Evolutionary conservation across 2,329 filamentous ascomycete genomes (phyloP).

Genomic region (Exophiala dermatitidis): DNA sequence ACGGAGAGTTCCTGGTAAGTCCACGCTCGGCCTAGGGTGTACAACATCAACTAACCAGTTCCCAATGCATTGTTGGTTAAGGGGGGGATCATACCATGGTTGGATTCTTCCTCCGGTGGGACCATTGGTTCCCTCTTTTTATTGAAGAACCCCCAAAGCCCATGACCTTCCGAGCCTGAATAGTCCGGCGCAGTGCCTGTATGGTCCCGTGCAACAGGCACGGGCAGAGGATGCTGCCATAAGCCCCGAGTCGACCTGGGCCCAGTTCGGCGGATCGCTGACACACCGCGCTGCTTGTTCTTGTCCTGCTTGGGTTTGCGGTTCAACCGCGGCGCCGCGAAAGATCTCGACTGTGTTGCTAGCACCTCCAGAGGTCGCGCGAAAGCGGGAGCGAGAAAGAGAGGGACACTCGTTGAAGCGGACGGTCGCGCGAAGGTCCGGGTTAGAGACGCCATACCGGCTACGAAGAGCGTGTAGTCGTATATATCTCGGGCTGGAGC

Average conservation of each 20-base stretch:
- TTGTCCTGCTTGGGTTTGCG: slow-evolving; percentile 51
- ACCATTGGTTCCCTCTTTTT: slow-evolving; percentile 59
- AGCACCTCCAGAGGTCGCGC: slow-evolving; percentile 13
- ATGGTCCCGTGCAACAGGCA: slow-evolving; percentile 49
- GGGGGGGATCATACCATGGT: slow-evolving; percentile 53
- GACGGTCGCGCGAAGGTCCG: slow-evolving; percentile 2
- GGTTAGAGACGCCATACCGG: slow-evolving; percentile 13
- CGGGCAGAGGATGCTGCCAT: slow-evolving; percentile 62
- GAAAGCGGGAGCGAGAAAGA: slow-evolving; percentile 39
- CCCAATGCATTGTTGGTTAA: not conserved
- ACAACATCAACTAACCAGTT: not conserved
- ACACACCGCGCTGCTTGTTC: slow-evolving; percentile 75
- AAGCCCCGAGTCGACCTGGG: slow-evolving; percentile 67
- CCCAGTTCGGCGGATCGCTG: slow-evolving; percentile 69
- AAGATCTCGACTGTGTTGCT: slow-evolving; percentile 18
- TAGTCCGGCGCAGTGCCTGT: slow-evolving; percentile 47
- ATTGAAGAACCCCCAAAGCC: slow-evolving; percentile 88
- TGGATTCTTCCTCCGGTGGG: slow-evolving; percentile 61
- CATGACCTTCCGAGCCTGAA: slow-evolving; percentile 64
- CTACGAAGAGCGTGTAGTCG: not conserved
- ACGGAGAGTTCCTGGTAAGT: slow-evolving; percentile 72
- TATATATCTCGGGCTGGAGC: too few relatives aligned
- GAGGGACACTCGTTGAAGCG: slow-evolving; percentile 25
- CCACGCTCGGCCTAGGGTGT: slow-evolving; percentile 63
- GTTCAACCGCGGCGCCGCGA: slow-evolving; percentile 26